Base-by-base conservation (phyloP, 2,329 filamentous ascomycete species). In the Thelonectria blattea region DNA sequence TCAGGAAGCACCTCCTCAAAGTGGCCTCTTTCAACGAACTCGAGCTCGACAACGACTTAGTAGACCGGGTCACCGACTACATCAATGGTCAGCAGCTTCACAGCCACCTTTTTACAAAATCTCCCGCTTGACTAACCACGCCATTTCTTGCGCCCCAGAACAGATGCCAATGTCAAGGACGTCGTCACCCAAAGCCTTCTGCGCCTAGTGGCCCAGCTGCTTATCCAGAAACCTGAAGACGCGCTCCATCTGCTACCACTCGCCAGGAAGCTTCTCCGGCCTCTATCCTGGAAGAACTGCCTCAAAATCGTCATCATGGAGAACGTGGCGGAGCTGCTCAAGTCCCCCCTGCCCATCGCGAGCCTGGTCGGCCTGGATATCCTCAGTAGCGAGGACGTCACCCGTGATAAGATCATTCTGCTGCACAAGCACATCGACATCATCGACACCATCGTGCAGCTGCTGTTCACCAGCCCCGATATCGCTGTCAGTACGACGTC, bases 281-380 rank as follows among this genome's bases (percentile, higher is more conserved):
- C 85, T 0, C 73, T 88, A 1, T 72, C 74, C 41, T 86, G 88
- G 67, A 77, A 77, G 3, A 78, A 84, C 46, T 75, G 81, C 15
- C 76, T 88, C 63, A 75, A 79, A 2, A 72, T 88, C 8, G 83
- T 84, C 11, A 80, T 83, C 22, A 78, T 82, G 45, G 77, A 81
- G 6, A 76, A 81, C 14, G 72, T 88, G 3, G 73, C 85, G 49
- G 76, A 78, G 39, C 85, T 85, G 22, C 76, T 88, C 15, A 72
- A 73, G 48, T 86, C 85, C 1, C 80, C 83, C 1, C 77, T 84
- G 0, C 79, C 85, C 0, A 82, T 84, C 2, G 84, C 83, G 30
- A 86, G 86, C 68, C 75, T 87, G 15, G 81, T 89, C 22, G 85
- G 81, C 67, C 78, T 89, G 65, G 74, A 80, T 54, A 78, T 88